A percentile compares a stretch with the other conserved stretches of the same genome.
phyloP scores from a whole-genome alignment of 495 filamentous ascomycete genomes.

The Melanomma pulvis-pyrius region DNA sequence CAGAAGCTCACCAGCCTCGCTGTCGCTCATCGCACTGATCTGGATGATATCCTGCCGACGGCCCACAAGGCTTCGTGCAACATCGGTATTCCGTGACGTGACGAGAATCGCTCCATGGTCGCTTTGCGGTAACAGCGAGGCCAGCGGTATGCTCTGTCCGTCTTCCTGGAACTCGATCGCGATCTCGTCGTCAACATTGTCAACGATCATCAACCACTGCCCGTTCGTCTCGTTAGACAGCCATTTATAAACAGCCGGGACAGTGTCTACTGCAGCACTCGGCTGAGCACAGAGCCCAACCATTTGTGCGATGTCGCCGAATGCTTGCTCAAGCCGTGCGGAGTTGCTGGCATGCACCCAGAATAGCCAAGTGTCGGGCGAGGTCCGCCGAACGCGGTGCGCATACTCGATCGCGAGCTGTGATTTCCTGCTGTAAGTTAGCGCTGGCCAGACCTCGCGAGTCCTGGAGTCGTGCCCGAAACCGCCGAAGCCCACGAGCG shows the following conservation, averaged over 20 bases:
- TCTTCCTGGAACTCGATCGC: slow-evolving; percentile 15
- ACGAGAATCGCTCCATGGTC: slow-evolving; percentile 23
- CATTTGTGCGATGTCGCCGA: slow-evolving; percentile 36
- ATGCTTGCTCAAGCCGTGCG: slow-evolving; percentile 38
- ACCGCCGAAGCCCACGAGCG: slow-evolving; percentile 47
- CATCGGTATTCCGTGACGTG: slow-evolving; percentile 27
- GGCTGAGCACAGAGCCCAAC: slow-evolving; percentile 16
- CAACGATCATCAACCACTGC: slow-evolving; percentile 24
- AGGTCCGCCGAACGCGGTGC: slow-evolving; percentile 44
- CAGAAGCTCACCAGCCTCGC: slow-evolving; percentile 18
- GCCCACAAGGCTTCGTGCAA: slow-evolving; percentile 24
- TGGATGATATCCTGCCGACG: slow-evolving; percentile 19
- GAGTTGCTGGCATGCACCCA: slow-evolving; percentile 41
- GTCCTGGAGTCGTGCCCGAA: slow-evolving; percentile 48
- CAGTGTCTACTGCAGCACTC: slow-evolving; percentile 6
- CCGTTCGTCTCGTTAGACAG: slow-evolving; percentile 29
- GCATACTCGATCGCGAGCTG: slow-evolving; percentile 57
- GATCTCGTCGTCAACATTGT: slow-evolving; percentile 28
- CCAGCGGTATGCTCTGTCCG: slow-evolving; percentile 13
- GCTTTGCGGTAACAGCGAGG: slow-evolving; percentile 17
- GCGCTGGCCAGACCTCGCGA: neutral
- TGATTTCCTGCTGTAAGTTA: slow-evolving; percentile 50
- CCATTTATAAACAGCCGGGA: slow-evolving; percentile 24
- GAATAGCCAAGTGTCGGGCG: slow-evolving; percentile 36
- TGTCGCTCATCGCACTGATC: slow-evolving; percentile 16